Evolutionary conservation across 2,329 filamentous ascomycete species (phyloP).

Genomic region (Diplodia seriata): DNA sequence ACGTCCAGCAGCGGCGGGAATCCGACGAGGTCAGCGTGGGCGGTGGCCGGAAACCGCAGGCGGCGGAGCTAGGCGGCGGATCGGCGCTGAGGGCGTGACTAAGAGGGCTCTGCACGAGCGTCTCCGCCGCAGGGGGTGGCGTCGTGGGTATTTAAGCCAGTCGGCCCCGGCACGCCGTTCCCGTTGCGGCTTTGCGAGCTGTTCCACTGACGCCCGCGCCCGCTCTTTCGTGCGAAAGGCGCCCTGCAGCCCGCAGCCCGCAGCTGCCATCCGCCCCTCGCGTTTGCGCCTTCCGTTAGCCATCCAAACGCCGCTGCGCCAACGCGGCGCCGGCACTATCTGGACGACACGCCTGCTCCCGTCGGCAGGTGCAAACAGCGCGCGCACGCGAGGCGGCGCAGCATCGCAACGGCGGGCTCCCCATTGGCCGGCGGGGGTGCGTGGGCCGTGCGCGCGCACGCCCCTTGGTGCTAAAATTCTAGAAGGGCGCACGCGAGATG

Average conservation of each 20-base stretch:
- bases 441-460: background rate
- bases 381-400: background rate
- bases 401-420: background rate
- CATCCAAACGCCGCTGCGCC: conserved; percentile 1
- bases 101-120: background rate
- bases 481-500: conserved; percentile 15
- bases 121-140: conserved; percentile 8
- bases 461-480: background rate
- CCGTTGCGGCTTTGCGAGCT: background rate
- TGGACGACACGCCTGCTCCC: background rate
- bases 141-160: conserved; percentile 1
- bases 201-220: too few species aligned
- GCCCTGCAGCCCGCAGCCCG: background rate
- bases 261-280: conserved; percentile 8
- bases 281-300: conserved; percentile 4
- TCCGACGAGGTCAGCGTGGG: background rate
- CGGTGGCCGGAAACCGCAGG: background rate
- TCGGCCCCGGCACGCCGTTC: background rate
- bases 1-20: background rate
- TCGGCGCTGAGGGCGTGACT: background rate
- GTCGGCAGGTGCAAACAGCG: background rate
- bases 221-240: background rate
- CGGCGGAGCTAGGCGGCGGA: conserved; percentile 1
- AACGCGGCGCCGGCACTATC: background rate
- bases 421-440: background rate